A percentile compares a stretch with the other conserved stretches of the same genome.
These are phyloP conservation scores for Castanea mollissima DNA, from an alignment of 306 rosid species.

Conservation along the genomic window DNA sequence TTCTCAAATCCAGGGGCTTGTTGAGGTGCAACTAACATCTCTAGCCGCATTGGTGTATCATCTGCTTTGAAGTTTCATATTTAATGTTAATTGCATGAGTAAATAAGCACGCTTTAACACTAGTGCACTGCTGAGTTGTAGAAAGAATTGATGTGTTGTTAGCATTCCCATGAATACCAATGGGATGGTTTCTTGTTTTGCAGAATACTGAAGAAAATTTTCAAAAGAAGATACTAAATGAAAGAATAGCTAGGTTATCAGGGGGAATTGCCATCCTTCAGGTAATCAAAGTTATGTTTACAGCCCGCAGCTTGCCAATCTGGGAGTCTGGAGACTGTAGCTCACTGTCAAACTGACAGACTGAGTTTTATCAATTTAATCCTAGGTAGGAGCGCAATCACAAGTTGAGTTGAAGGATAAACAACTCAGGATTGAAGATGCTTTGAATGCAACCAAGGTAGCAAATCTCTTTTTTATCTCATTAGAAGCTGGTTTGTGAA, in stretches of 20 bases:
- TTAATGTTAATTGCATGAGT: background rate
- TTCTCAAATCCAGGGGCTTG: slow-evolving; percentile 57
- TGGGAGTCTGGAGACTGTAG: slow-evolving; percentile 8
- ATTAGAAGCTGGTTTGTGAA: slow-evolving; percentile 9
- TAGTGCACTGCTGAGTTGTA: background rate
- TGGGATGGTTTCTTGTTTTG: slow-evolving; percentile 24
- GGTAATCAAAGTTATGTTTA: slow-evolving; percentile 38
- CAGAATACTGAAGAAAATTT: slow-evolving; percentile 81
- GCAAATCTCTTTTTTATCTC: slow-evolving; percentile 9
- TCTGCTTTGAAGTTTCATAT: slow-evolving; percentile 6
- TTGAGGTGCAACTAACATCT: slow-evolving; percentile 55
- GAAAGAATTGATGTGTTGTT: background rate
- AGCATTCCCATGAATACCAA: slow-evolving; percentile 1
- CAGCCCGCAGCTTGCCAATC: slow-evolving; percentile 8
- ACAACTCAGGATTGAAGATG: slow-evolving; percentile 86
- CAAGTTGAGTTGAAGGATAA: slow-evolving; percentile 93
- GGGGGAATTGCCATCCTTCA: slow-evolving; percentile 88
- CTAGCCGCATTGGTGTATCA: background rate
- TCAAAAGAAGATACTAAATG: slow-evolving; percentile 76
- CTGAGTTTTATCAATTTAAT: slow-evolving; percentile 20
- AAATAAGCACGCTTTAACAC: background rate
- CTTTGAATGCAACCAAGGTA: slow-evolving; percentile 91
- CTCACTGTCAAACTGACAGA: slow-evolving; percentile 18
- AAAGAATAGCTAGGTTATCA: slow-evolving; percentile 86
- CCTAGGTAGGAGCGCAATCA: slow-evolving; percentile 94